phyloP scores from a whole-genome alignment of 2,329 filamentous ascomycete genomes.

The Calonectria naviculata region DNA sequence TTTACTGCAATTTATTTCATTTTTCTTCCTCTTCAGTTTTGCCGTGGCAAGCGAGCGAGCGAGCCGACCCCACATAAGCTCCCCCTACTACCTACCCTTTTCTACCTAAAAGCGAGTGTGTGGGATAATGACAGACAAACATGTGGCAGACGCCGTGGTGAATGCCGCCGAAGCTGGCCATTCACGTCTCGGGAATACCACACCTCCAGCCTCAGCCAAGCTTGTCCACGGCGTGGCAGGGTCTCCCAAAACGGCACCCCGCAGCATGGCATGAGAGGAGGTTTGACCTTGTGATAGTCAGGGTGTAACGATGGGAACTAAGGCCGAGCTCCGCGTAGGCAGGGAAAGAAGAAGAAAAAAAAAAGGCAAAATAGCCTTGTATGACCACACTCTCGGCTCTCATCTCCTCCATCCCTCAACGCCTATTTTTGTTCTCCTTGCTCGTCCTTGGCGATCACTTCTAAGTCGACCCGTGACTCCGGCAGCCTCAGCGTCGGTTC shows the following conservation, averaged over 20 bases:
- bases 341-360: constrained; percentile 4
- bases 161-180: not conserved
- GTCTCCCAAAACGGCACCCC: constrained; percentile 6
- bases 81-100: not conserved
- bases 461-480: not conserved
- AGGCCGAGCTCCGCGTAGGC: constrained; percentile 12
- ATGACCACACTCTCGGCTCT: not conserved
- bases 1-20: not conserved
- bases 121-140: not conserved
- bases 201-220: constrained; percentile 1
- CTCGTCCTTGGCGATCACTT: not conserved
- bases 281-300: constrained; percentile 17
- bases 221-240: not conserved
- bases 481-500: constrained; percentile 3
- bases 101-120: not conserved
- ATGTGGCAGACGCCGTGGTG: constrained; percentile 1
- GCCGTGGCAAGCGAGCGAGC: not conserved
- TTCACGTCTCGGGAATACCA: not conserved
- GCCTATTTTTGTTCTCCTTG: not conserved
- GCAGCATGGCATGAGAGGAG: not conserved
- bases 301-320: constrained; percentile 6
- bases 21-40: not conserved
- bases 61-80: not conserved
- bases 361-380: not conserved
- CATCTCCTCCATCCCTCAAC: not conserved